A percentile compares a stretch with the other conserved stretches of the same genome.
These are phyloP conservation scores for Chaetomiaceae sp. DNA, from an alignment of 2,329 filamentous ascomycete genomes.

Conservation along the genomic window DNA sequence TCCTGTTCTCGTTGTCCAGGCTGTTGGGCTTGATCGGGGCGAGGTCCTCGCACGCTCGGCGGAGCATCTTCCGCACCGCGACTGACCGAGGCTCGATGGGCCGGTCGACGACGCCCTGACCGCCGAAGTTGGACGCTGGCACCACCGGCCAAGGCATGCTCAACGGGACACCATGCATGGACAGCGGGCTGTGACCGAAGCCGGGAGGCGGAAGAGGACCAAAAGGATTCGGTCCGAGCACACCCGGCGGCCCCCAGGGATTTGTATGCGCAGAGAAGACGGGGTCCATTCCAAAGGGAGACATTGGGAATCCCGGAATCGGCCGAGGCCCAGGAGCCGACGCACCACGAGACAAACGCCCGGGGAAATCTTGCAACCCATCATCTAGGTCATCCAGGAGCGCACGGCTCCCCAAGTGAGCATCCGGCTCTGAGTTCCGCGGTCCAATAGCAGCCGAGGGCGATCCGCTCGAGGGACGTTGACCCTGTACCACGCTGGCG, in stretches of 20 bases:
- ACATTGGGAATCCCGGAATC: constrained; percentile 35
- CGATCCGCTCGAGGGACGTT: constrained; percentile 30
- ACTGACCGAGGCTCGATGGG: constrained; percentile 58
- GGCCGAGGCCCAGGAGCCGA: constrained; percentile 42
- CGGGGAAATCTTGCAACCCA: constrained; percentile 35
- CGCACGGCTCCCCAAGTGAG: constrained; percentile 84
- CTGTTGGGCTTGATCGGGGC: constrained; percentile 28
- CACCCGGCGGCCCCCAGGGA: constrained; percentile 21
- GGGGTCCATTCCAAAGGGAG: constrained; percentile 26
- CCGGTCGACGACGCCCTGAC: constrained; percentile 34
- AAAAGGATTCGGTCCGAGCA: constrained; percentile 21
- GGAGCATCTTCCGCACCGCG: constrained; percentile 66
- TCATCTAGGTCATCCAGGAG: constrained; percentile 70
- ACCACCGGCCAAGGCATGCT: constrained; percentile 17
- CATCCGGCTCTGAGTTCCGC: constrained; percentile 62
- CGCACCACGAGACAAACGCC: constrained; percentile 5
- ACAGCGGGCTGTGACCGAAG: constrained; percentile 31
- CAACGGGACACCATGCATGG: constrained; percentile 23
- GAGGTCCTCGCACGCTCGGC: constrained; percentile 67
- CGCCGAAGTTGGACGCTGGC: constrained; percentile 19
- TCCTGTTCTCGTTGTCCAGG: constrained; percentile 24
- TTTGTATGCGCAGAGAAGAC: constrained; percentile 19
- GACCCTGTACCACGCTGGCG: constrained; percentile 59
- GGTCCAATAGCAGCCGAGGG: constrained; percentile 31
- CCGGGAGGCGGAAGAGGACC: constrained; percentile 41